A percentile compares a stretch with the other conserved stretches of the same genome.
Conservation (phyloP, 2,329 filamentous ascomycete species). For the Hysterium pulicare region DNA sequence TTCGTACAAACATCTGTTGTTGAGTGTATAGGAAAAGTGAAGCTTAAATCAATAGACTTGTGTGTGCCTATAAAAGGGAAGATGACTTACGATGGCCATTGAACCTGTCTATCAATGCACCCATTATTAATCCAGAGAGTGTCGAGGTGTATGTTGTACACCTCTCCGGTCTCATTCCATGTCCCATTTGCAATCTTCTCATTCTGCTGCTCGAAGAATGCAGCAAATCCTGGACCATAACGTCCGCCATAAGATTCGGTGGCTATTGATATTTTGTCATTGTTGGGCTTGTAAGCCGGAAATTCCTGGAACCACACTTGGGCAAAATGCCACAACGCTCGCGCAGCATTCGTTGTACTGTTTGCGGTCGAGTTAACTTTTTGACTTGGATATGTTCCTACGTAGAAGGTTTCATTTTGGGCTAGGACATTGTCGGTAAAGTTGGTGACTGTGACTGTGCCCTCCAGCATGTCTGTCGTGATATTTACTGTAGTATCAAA, state of each 20-base stretch:
- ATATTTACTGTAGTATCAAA: slow-evolving; percentile 43
- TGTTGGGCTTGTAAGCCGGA: slow-evolving; percentile 57
- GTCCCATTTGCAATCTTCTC: slow-evolving; percentile 45
- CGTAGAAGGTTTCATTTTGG: slow-evolving; percentile 52
- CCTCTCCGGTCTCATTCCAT: slow-evolving; percentile 30
- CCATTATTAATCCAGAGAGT: slow-evolving; percentile 57
- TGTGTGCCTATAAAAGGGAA: slow-evolving; percentile 1
- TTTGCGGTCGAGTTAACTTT: slow-evolving; percentile 46
- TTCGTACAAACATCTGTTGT: too few relatives aligned
- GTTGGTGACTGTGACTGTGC: slow-evolving; percentile 20
- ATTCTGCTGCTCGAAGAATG: slow-evolving; percentile 58
- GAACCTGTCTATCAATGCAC: slow-evolving; percentile 51
- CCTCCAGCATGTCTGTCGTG: slow-evolving; percentile 27
- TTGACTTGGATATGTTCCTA: slow-evolving; percentile 52
- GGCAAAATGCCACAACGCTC: slow-evolving; percentile 57
- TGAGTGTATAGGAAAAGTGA: too few relatives aligned
- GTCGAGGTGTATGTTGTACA: slow-evolving; percentile 43
- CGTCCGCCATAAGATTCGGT: slow-evolving; percentile 55
- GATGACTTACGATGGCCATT: slow-evolving; percentile 35
- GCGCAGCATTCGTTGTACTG: slow-evolving; percentile 52
- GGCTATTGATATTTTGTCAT: slow-evolving; percentile 53
- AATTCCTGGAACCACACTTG: slow-evolving; percentile 63
- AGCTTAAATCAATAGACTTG: too few relatives aligned
- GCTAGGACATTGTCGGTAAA: slow-evolving; percentile 35
- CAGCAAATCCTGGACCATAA: slow-evolving; percentile 52